phyloP scores from a whole-genome alignment of 768 basidiomycete genomes.

The Xerocomellus intermedius region DNA sequence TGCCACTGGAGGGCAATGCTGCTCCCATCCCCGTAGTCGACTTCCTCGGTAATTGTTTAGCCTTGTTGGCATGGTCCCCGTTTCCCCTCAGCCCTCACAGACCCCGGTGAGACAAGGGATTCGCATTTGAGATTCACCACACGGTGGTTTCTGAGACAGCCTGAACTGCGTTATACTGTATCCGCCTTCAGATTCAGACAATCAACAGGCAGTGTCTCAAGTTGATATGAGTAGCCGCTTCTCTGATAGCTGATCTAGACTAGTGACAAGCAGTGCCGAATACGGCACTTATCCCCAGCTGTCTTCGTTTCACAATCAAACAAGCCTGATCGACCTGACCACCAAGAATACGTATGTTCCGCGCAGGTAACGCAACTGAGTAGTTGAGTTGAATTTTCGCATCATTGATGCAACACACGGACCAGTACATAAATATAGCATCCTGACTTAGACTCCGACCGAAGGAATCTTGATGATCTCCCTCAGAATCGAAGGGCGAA shows the following conservation, averaged over 20 bases:
- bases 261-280: not conserved
- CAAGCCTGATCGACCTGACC: too few species aligned
- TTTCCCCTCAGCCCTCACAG: conserved; percentile 18
- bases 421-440: conserved; percentile 1
- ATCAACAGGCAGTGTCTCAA: conserved; percentile 13
- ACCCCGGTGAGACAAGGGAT: conserved; percentile 12
- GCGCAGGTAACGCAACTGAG: not conserved
- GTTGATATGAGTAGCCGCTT: conserved; percentile 3
- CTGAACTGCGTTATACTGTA: not conserved
- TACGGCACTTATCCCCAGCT: not conserved
- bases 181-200: not conserved
- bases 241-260: conserved; percentile 5
- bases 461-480: not conserved
- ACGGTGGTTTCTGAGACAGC: conserved; percentile 4
- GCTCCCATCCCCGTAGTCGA: not conserved
- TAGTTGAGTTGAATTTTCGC: not conserved
- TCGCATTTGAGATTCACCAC: conserved; percentile 19
- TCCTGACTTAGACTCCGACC: not conserved
- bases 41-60: conserved; percentile 11
- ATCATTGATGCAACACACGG: not conserved
- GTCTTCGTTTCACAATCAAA: conserved; percentile 4
- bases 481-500: not conserved
- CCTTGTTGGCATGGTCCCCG: conserved; percentile 22
- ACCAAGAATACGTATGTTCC: not conserved
- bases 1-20: not conserved